A percentile compares a stretch with the other conserved stretches of the same genome.
Evolutionary conservation across 169 alveolate genomes (phyloP).

Genomic region (Plasmodium ovale): DNA sequence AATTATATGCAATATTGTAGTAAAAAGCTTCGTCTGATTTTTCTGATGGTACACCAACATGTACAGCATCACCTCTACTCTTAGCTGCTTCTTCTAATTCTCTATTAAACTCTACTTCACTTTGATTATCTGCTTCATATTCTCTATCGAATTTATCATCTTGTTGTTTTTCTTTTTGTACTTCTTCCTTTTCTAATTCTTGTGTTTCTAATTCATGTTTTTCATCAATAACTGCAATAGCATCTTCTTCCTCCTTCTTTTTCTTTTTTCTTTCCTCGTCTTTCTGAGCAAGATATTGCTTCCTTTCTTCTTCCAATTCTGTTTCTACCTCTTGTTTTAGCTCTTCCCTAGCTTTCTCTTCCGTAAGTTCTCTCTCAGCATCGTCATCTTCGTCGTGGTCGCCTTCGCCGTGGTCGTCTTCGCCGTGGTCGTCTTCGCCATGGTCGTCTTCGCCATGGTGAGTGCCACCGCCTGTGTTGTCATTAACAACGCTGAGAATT

Average conservation of each 20-base stretch:
- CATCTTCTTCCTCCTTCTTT: slow-evolving; percentile 38
- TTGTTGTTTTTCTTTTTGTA: slow-evolving; percentile 8
- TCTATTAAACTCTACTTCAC: neutral
- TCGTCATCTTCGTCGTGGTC: slow-evolving; percentile 10
- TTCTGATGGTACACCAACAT: neutral
- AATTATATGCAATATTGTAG: neutral
- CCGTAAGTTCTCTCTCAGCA: neutral
- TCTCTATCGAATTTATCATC: slow-evolving; percentile 24
- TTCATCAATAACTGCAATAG: neutral
- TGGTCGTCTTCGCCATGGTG: neutral
- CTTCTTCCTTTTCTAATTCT: slow-evolving; percentile 41
- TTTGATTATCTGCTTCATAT: slow-evolving; percentile 5
- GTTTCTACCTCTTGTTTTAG: neutral
- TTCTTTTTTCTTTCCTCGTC: neutral
- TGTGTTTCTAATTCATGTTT: slow-evolving; percentile 44
- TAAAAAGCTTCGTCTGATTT: neutral
- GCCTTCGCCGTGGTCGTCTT: neutral
- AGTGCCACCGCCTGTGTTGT: neutral
- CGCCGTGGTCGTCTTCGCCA: neutral
- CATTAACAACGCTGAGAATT: neutral
- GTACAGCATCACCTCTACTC: neutral
- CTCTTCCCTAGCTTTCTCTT: slow-evolving; percentile 15
- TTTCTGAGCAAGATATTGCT: neutral
- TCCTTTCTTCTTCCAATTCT: slow-evolving; percentile 21
- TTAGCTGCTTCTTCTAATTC: neutral